Base-by-base conservation (phyloP, 768 basidiomycete genomes). In the Tulasnella sp. region DNA sequence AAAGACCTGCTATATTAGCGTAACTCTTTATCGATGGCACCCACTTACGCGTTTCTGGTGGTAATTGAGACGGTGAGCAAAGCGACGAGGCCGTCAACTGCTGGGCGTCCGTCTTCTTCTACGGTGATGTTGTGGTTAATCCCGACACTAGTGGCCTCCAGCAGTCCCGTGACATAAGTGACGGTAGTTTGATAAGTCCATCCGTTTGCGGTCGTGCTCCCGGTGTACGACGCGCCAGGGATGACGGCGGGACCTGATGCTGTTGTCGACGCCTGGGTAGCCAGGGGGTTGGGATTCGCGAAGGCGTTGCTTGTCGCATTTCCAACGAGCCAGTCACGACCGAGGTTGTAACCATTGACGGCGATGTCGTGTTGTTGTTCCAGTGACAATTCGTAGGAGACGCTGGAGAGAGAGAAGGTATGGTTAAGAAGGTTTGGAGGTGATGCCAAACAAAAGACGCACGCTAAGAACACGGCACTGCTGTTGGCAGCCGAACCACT, bases 41-140 rank as follows among this genome's bases (percentile, higher is more conserved):
- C 3, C 5, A 67, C 61, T 15, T 15, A 67, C 61, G 35, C 61
- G 29, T 67, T 67, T 90, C 81, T 87, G 88, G 61, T 29, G 29
- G 61, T 67, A 35, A 67, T 67, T 3, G 61, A 67, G 70, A 96
- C 91, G 0, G 89, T 90, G 80, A 96, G 80, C 1, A 98, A 85
- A 0, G 93, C 94, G 4, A 96, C 92, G 15, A 94, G 85, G 1
- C 96, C 96, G 82, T 98, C 96, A 0, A 90, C 86, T 1, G 93
- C 89, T 79, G 88, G 89, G n/a, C 84, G 83, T n/a, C 86, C 84
- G 75, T 55, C 29, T 88, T 42, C 83, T 15, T 82, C 85, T 6
- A 94, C 93, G 10, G 84, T 85, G 9, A 84, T 48, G 80, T 87
- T 88, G 83, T 94, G 93, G 82, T 93, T 94, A 73, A 94, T 88